These are phyloP conservation scores for Lentinula detonsa DNA, from an alignment of 768 basidiomycete genomes.

Conservation along the genomic window DNA sequence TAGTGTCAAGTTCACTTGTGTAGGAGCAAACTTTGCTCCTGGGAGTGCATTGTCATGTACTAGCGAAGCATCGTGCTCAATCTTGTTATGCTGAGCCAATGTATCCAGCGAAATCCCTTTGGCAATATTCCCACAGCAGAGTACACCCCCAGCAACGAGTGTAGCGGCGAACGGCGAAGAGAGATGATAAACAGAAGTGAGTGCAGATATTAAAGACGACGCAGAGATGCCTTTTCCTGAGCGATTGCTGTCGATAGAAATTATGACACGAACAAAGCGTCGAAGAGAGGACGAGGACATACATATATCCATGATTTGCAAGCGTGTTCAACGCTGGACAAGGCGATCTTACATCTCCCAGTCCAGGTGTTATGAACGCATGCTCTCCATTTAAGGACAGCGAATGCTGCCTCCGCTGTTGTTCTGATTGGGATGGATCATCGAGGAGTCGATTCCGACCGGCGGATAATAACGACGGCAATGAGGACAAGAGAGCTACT, in stretches of 20 bases:
- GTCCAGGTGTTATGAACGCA: not conserved
- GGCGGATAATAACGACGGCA: not conserved
- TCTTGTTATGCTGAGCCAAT: constrained; percentile 36
- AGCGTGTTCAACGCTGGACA: constrained; percentile 4
- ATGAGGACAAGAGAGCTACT: not conserved
- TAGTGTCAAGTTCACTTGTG: constrained; percentile 14
- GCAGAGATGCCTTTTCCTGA: constrained; percentile 1
- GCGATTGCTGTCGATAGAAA: not conserved
- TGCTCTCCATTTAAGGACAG: not conserved
- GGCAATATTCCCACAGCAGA: constrained; percentile 23
- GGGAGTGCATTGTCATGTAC: constrained; percentile 29
- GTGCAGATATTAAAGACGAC: not conserved
- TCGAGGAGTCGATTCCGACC: not conserved
- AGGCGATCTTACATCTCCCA: not conserved
- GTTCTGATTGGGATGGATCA: not conserved
- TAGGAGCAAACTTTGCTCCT: constrained; percentile 30
- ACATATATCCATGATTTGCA: constrained; percentile 5
- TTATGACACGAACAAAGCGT: not conserved
- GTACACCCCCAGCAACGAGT: constrained; percentile 14
- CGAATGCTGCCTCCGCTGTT: not conserved
- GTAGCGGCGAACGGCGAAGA: not conserved
- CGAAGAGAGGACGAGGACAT: not conserved
- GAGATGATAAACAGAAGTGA: constrained; percentile 1
- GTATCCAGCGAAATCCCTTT: constrained; percentile 29
- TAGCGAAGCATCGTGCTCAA: constrained; percentile 45